Evolutionary conservation across 78 protist species (phyloP).

Genomic region (slime mould (Dictyostelium discoideum)): DNA sequence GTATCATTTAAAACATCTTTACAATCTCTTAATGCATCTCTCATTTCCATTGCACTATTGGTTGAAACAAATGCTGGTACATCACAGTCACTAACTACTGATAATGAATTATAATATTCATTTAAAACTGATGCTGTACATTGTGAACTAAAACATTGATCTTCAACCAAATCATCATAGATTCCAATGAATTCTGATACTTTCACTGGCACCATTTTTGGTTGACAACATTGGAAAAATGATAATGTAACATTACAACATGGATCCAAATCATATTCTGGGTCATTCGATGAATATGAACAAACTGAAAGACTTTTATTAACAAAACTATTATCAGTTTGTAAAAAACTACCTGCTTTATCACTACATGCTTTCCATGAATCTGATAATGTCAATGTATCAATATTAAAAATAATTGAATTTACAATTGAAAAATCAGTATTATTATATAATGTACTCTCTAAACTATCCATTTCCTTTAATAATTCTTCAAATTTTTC

Average conservation of each 20-base stretch:
- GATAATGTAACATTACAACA: slow-evolving; percentile 31
- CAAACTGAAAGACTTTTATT: slow-evolving; percentile 6
- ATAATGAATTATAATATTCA: slow-evolving; percentile 18
- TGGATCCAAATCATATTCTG: slow-evolving; percentile 29
- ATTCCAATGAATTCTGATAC: slow-evolving; percentile 16
- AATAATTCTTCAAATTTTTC: background rate
- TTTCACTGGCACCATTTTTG: background rate
- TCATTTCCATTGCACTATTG: slow-evolving; percentile 1
- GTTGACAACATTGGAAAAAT: slow-evolving; percentile 55
- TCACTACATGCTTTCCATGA: slow-evolving; percentile 40
- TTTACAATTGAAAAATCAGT: slow-evolving; percentile 2
- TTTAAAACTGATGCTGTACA: slow-evolving; percentile 55
- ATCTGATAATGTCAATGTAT: slow-evolving; percentile 43
- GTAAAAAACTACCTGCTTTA: slow-evolving; percentile 4
- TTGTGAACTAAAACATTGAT: slow-evolving; percentile 22
- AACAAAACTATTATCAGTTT: background rate
- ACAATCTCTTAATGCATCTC: slow-evolving; percentile 3
- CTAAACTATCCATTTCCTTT: background rate
- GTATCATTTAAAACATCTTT: background rate
- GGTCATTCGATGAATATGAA: slow-evolving; percentile 7
- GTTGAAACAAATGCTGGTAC: slow-evolving; percentile 11
- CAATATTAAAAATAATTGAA: slow-evolving; percentile 29
- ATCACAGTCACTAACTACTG: slow-evolving; percentile 26
- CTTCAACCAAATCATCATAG: background rate
- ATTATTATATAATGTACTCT: background rate